Evolutionary conservation across 73 alveolate genomes (phyloP).

Genomic region (Stentor roeselii): DNA sequence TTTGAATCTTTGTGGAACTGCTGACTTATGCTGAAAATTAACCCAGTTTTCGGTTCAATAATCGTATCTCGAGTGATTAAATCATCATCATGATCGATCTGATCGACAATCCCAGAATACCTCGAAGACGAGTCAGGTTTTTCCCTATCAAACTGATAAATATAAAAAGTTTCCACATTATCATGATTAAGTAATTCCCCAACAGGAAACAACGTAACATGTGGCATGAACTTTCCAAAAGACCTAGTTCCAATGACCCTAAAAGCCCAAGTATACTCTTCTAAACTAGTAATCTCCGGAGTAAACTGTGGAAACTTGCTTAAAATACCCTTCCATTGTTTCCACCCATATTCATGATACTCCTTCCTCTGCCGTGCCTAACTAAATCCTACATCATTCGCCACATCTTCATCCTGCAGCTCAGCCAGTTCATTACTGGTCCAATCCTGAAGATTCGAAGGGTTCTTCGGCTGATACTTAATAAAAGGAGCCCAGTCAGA

Average conservation of each 20-base stretch:
- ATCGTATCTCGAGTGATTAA: too few relatives aligned
- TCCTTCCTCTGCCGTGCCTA: neutral
- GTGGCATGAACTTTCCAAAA: neutral
- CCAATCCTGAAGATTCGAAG: neutral
- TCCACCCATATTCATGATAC: neutral
- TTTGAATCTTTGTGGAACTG: too few relatives aligned
- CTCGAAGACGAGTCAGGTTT: neutral
- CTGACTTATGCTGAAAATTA: too few relatives aligned
- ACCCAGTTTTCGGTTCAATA: too few relatives aligned
- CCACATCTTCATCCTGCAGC: slow-evolving; percentile 20
- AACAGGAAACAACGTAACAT: neutral
- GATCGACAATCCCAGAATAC: neutral
- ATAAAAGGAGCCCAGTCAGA: neutral
- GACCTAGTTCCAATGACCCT: neutral
- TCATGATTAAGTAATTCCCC: neutral
- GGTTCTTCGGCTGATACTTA: neutral
- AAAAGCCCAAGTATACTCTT: neutral
- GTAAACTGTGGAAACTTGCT: neutral
- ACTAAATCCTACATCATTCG: neutral
- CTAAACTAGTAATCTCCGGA: neutral
- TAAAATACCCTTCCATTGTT: neutral
- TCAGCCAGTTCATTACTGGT: neutral
- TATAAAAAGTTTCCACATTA: neutral
- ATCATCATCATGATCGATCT: neutral
- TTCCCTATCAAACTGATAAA: neutral